Base-by-base conservation (phyloP, 805 yeast species). In the Sugiyamaella chiloensis region DNA sequence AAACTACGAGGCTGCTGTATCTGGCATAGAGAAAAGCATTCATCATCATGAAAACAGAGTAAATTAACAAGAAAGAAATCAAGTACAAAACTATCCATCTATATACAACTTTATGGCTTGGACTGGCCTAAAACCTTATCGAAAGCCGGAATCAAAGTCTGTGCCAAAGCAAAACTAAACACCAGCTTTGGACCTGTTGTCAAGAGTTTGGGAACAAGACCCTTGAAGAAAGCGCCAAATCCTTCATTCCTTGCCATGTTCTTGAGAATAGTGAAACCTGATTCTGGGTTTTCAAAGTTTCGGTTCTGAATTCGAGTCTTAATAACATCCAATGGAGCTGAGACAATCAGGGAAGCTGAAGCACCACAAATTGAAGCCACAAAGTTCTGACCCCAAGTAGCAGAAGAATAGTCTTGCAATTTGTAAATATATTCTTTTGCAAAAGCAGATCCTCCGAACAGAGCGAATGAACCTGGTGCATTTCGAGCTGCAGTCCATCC, bases 401-500 rank as follows among this genome's bases (percentile, higher is more conserved):
- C 99, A 53, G 80, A 68, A 27, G 90, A 76, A 74, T 93, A 89
- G 71, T 93, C 99, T 58, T 74, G 64, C 61, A 93, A 76, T 12
- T 90, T 90, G 60, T 88, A 81, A 51, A 93, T 79, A 72, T 87
- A 93, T 72, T 93, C 99, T 73, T 93, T 93, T 52, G 99, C 98
- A 66, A 93, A 93, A 12, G 99, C 96, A 64, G 91, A 89, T 71
- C 98, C 99, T 59, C 99, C 99, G 59, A 93, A 93, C 49, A 93
- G 75, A 14, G 98, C 96, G 64, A 93, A 93, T 1, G 96, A 88
- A 51, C 99, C 99, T 31, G 99, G 99, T 2, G 98, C 97, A 67
- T 93, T 93, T 79, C 99, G 85, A 37, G 99, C 99, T 59, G 95
- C 95, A 51, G 99, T 93, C 99, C 99, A 93, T 50, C 97, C 98